These are phyloP conservation scores for Stemphylium vesicarium DNA, from an alignment of 2,329 filamentous ascomycete genomes.

Conservation along the genomic window DNA sequence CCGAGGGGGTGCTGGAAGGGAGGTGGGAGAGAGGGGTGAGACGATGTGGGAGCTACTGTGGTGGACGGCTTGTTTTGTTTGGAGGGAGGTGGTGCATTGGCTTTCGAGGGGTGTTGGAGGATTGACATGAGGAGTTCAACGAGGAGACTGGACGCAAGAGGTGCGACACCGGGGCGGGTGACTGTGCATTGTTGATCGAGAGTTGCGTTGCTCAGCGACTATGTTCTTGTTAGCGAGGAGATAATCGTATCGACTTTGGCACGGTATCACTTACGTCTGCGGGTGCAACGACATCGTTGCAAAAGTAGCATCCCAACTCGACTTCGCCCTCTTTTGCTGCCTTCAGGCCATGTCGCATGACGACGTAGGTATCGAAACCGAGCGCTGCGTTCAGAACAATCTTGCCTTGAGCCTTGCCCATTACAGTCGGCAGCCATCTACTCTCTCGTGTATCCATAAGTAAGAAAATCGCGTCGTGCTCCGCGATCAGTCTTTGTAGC, in stretches of 20 bases:
- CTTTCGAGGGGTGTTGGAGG: slow-evolving; percentile 68
- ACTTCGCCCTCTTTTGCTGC: slow-evolving; percentile 56
- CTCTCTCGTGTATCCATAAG: slow-evolving; percentile 96
- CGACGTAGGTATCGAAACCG: slow-evolving; percentile 95
- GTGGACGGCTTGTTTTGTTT: slow-evolving; percentile 11
- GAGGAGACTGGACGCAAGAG: slow-evolving; percentile 87
- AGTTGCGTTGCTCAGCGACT: slow-evolving; percentile 94
- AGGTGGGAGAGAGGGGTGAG: slow-evolving; percentile 38
- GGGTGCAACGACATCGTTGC: slow-evolving; percentile 95
- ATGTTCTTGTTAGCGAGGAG: background rate
- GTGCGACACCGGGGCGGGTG: slow-evolving; percentile 88
- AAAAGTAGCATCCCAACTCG: slow-evolving; percentile 94
- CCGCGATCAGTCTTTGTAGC: slow-evolving; percentile 75
- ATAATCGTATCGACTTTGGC: no score
- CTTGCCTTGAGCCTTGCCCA: slow-evolving; percentile 91
- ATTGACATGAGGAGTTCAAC: slow-evolving; percentile 90
- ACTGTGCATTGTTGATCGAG: slow-evolving; percentile 98
- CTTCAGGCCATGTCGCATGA: slow-evolving; percentile 90
- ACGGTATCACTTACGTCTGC: slow-evolving; percentile 72
- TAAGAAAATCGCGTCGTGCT: slow-evolving; percentile 93
- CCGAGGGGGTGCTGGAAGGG: slow-evolving; percentile 66
- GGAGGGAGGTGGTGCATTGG: slow-evolving; percentile 30
- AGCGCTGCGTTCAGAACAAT: slow-evolving; percentile 96
- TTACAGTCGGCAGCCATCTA: slow-evolving; percentile 92
- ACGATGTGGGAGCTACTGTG: slow-evolving; percentile 8